These are phyloP conservation scores for Yamadazyma scolyti DNA, from an alignment of 805 yeast species.

Conservation along the genomic window DNA sequence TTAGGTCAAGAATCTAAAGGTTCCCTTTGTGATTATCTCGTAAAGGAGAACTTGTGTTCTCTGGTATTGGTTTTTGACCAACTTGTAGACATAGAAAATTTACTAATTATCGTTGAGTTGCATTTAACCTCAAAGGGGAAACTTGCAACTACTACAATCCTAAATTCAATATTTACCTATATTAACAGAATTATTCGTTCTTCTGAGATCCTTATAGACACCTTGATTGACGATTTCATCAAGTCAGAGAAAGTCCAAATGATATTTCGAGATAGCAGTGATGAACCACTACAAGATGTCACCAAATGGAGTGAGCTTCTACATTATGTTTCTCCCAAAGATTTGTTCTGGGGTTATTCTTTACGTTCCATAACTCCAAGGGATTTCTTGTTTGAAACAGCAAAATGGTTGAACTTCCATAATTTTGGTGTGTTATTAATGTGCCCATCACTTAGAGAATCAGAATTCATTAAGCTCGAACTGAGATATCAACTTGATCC, in stretches of 20 bases:
- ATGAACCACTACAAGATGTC: slow-evolving; percentile 47
- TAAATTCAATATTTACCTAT: slow-evolving; percentile 26
- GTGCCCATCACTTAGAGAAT: not conserved
- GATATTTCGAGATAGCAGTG: slow-evolving; percentile 33
- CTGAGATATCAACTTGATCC: too few species aligned
- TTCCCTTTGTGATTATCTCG: slow-evolving; percentile 44
- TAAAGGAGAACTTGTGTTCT: slow-evolving; percentile 23
- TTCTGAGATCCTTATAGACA: slow-evolving; percentile 23
- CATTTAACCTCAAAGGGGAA: slow-evolving; percentile 46
- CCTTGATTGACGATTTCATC: slow-evolving; percentile 44
- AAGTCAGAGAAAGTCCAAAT: slow-evolving; percentile 42
- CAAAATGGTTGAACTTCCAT: slow-evolving; percentile 6
- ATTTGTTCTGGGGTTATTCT: slow-evolving; percentile 12
- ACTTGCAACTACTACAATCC: slow-evolving; percentile 27
- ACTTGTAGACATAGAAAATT: slow-evolving; percentile 30
- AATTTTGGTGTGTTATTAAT: slow-evolving; percentile 10
- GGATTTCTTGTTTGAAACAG: slow-evolving; percentile 6
- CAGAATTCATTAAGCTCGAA: not conserved
- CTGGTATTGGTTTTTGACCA: slow-evolving; percentile 42
- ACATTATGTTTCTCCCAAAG: slow-evolving; percentile 17
- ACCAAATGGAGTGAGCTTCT: slow-evolving; percentile 36
- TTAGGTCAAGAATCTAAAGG: slow-evolving; percentile 61
- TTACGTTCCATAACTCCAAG: slow-evolving; percentile 1
- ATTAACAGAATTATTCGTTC: slow-evolving; percentile 10
- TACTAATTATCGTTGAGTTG: slow-evolving; percentile 46